phyloP scores from a whole-genome alignment of 805 yeast species.

The Candida koratica region DNA sequence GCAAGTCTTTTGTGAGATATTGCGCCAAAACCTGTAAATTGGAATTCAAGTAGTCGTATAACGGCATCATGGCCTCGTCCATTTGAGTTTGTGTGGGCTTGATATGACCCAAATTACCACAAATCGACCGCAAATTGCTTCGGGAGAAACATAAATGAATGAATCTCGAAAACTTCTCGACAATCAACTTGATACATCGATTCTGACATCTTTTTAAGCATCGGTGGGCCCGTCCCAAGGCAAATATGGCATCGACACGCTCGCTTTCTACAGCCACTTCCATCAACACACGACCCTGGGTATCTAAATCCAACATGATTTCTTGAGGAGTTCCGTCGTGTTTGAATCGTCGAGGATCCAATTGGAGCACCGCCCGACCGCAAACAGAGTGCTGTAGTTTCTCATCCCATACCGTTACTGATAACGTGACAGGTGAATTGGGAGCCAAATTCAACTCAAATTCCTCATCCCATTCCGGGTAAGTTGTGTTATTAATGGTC shows the following conservation, averaged over 20 bases:
- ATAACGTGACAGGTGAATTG: constrained; percentile 42
- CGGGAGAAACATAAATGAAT: constrained; percentile 57
- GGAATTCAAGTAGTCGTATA: constrained; percentile 69
- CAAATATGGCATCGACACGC: constrained; percentile 73
- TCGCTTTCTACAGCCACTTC: constrained; percentile 77
- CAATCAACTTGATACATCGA: constrained; percentile 63
- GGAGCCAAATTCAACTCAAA: constrained; percentile 53
- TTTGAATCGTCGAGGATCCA: constrained; percentile 60
- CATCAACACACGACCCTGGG: constrained; percentile 64
- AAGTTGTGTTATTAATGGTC: constrained; percentile 52
- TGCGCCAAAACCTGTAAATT: constrained; percentile 63
- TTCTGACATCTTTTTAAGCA: constrained; percentile 61
- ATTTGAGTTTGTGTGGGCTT: constrained; percentile 45
- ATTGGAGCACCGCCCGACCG: constrained; percentile 57
- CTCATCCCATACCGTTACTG: constrained; percentile 71
- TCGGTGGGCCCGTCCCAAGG: constrained; percentile 71
- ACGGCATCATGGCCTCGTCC: constrained; percentile 65
- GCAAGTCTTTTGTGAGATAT: constrained; percentile 50
- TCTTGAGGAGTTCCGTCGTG: constrained; percentile 69
- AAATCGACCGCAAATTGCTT: constrained; percentile 50
- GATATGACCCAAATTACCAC: constrained; percentile 46
- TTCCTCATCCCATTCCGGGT: constrained; percentile 86
- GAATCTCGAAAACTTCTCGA: constrained; percentile 65
- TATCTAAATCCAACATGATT: constrained; percentile 53
- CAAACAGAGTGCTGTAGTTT: constrained; percentile 55